These are phyloP conservation scores for Xylaria sp. DNA, from an alignment of 2,329 filamentous ascomycete species.

Conservation along the genomic window DNA sequence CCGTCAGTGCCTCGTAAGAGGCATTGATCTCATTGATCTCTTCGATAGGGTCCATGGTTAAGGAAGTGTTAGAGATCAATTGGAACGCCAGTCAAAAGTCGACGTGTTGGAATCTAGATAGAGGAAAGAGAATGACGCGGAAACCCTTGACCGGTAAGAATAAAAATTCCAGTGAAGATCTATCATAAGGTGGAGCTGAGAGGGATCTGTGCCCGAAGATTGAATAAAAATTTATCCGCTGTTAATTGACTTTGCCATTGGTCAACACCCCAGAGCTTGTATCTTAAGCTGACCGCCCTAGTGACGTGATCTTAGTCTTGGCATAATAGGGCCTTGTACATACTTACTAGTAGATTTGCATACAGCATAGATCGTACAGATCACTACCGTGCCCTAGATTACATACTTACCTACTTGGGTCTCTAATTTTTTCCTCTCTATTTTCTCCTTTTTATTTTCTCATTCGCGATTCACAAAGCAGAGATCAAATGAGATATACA, in stretches of 20 bases:
- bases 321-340: background rate
- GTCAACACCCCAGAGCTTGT: conserved; percentile 22
- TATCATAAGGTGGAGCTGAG: conserved; percentile 22
- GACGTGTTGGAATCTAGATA: background rate
- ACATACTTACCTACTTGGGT: too few species aligned
- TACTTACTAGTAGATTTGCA: too few species aligned
- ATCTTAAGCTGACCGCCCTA: conserved; percentile 25
- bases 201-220: background rate
- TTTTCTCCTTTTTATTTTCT: too few species aligned
- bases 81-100: background rate
- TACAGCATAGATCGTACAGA: too few species aligned
- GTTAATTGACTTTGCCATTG: conserved; percentile 42
- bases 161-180: background rate
- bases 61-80: background rate
- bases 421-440: too few species aligned
- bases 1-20: conserved; percentile 80
- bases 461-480: too few species aligned
- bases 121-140: background rate
- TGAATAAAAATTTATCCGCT: conserved; percentile 42
- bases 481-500: background rate
- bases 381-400: too few species aligned
- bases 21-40: conserved; percentile 50
- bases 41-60: conserved; percentile 39
- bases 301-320: conserved; percentile 34
- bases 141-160: background rate